Conservation (phyloP, 768 basidiomycete species). For the Lentinula sp. region DNA sequence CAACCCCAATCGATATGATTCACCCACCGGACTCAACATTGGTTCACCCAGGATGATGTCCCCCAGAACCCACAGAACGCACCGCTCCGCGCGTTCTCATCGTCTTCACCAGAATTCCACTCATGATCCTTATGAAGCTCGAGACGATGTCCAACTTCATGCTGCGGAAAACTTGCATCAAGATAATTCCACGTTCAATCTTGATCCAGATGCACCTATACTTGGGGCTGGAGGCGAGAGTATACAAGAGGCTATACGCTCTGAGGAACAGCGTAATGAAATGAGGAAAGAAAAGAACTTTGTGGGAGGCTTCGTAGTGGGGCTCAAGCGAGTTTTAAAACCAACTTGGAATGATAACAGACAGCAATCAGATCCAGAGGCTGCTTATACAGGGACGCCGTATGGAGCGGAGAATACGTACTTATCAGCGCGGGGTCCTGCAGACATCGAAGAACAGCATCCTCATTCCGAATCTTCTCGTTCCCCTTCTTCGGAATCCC, state of each 20-base stretch:
- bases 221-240: conserved; percentile 2
- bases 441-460: background rate
- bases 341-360: background rate
- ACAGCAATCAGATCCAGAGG: conserved; percentile 3
- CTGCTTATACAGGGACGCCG: background rate
- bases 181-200: conserved; percentile 1
- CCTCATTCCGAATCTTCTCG: background rate
- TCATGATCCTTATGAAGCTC: background rate
- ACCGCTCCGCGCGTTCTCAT: background rate
- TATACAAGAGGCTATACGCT: background rate
- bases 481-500: conserved; percentile 1
- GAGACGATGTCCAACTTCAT: background rate
- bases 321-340: conserved; percentile 3
- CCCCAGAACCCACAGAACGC: conserved; percentile 3
- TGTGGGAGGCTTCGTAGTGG: conserved; percentile 3
- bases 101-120: background rate
- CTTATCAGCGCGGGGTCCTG: background rate
- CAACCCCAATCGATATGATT: background rate
- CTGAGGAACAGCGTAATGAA: background rate
- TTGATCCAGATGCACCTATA: conserved; percentile 1
- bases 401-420: background rate
- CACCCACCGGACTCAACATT: background rate
- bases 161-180: background rate
- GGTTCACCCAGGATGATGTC: conserved; percentile 6
- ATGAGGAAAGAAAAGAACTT: background rate